Evolutionary conservation across 179 eudicot species (phyloP).

Genomic region (Spergularia azorica): DNA sequence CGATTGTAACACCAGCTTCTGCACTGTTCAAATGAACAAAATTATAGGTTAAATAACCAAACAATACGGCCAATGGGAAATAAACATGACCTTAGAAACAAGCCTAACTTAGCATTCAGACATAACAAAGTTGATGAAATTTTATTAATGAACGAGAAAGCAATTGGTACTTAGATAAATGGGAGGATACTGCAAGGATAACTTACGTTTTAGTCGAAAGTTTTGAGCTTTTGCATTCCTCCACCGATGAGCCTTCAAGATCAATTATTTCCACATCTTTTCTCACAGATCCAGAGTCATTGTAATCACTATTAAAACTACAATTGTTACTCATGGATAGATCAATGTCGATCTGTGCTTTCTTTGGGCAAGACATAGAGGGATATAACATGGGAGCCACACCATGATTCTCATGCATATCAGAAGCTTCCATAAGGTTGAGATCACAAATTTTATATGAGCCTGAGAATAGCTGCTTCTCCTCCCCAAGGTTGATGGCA

Average conservation of each 20-base stretch:
- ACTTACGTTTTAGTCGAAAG: conserved; percentile 57
- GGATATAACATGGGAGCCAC: conserved; percentile 42
- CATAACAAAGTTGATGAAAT: not conserved
- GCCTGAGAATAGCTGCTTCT: conserved; percentile 72
- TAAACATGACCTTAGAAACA: not conserved
- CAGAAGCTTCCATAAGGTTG: conserved; percentile 73
- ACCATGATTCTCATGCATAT: conserved; percentile 56
- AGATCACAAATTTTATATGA: conserved; percentile 92
- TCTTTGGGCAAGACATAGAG: conserved; percentile 41
- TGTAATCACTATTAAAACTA: conserved; percentile 38
- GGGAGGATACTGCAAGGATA: conserved; percentile 1
- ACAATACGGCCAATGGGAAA: not conserved
- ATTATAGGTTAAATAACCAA: conserved; percentile 7
- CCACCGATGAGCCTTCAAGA: conserved; percentile 65
- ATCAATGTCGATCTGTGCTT: conserved; percentile 56
- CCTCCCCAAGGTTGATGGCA: conserved; percentile 47
- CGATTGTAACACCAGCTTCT: conserved; percentile 49
- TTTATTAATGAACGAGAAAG: not conserved
- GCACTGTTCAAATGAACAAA: conserved; percentile 48
- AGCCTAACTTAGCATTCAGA: not conserved
- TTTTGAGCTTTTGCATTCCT: conserved; percentile 46
- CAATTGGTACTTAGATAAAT: not conserved
- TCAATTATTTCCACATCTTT: conserved; percentile 85
- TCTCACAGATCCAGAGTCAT: conserved; percentile 45
- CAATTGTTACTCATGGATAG: conserved; percentile 63